Conservation (phyloP, 495 filamentous ascomycete genomes). For the Corynascus novoguineensis region DNA sequence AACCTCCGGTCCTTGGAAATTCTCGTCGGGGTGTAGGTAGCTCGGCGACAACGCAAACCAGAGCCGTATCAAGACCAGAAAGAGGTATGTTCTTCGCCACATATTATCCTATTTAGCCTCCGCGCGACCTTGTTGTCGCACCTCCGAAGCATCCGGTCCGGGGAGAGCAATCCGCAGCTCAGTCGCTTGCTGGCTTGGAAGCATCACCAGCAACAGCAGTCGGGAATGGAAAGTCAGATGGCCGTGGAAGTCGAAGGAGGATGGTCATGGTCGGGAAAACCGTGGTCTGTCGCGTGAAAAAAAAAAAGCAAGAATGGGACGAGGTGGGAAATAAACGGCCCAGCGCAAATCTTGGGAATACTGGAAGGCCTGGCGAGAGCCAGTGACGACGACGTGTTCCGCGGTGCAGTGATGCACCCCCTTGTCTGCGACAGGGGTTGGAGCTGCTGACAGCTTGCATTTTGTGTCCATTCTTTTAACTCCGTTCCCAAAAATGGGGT, state of each 20-base stretch:
- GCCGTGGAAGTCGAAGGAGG: neutral
- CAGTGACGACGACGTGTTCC: constrained; percentile 18
- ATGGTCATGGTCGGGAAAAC: constrained; percentile 14
- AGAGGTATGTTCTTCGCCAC: constrained; percentile 87
- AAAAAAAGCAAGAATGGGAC: constrained; percentile 16
- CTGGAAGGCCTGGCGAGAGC: constrained; percentile 2
- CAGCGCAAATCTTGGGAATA: constrained; percentile 9
- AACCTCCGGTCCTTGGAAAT: constrained; percentile 96
- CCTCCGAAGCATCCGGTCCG: constrained; percentile 19
- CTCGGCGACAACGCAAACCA: constrained; percentile 93
- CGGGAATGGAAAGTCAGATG: neutral
- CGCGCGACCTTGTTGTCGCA: constrained; percentile 8
- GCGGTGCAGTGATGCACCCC: neutral
- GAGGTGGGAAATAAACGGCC: constrained; percentile 10
- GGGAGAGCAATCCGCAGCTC: constrained; percentile 5
- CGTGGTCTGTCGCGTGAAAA: neutral
- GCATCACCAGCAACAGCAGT: constrained; percentile 14
- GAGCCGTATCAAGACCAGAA: constrained; percentile 78
- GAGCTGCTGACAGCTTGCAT: constrained; percentile 4
- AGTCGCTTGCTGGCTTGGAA: neutral
- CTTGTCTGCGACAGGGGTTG: constrained; percentile 11
- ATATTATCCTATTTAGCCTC: constrained; percentile 41
- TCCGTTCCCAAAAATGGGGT: constrained; percentile 1
- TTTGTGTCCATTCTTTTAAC: constrained; percentile 1
- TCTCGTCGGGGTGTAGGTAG: constrained; percentile 97